Evolutionary conservation across 2,329 filamentous ascomycete species (phyloP), one percentile per base, ranked within the genome.

Genomic region (Penicillium sp.): DNA sequence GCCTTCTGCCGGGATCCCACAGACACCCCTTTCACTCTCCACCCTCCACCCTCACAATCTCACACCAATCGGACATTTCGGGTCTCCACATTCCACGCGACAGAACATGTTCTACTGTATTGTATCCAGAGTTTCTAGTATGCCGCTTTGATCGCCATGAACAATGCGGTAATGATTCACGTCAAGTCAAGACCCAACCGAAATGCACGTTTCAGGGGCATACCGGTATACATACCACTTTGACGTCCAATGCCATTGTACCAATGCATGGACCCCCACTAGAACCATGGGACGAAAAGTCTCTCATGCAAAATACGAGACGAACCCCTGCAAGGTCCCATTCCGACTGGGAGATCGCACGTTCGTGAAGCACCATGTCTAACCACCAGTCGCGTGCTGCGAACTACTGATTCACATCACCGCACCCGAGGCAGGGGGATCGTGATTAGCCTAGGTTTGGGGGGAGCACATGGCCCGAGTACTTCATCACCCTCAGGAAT

Each of bases 181-280:
- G 31, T 5, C 26, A 5, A 26, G 21, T n/a, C 39, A 19, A 26
- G 40, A 10, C 42, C n/a, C 3, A 16, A 18, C 42, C 11, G 26
- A 11, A 45, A 29, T 40, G 52, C 52, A 51, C 28, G 19, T 42
- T 51, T 51, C 51, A 53, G 51, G 51, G 51, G 51, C 33, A 53
- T n/a, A n/a, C n/a, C n/a, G n/a, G n/a, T n/a, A n/a, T n/a, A n/a
- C n/a, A n/a, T n/a, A n/a, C 16, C n/a, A 33, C 31, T 33, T 5
- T 10, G 13, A 13, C 14, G 13, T n/a, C 13, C 7, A 33, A 11
- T 33, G 31, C 14, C 13, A 39, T 10, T 24, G 44, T 37, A 29
- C 34, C 34, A 28, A 42, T 52, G 51, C 51, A 43, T 48, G 21
- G 51, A 36, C 52, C 52, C n/a, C 47, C 48, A 47, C 52, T 29